phyloP scores from a whole-genome alignment of 306 rosid species.

The Mimosa pudica region DNA sequence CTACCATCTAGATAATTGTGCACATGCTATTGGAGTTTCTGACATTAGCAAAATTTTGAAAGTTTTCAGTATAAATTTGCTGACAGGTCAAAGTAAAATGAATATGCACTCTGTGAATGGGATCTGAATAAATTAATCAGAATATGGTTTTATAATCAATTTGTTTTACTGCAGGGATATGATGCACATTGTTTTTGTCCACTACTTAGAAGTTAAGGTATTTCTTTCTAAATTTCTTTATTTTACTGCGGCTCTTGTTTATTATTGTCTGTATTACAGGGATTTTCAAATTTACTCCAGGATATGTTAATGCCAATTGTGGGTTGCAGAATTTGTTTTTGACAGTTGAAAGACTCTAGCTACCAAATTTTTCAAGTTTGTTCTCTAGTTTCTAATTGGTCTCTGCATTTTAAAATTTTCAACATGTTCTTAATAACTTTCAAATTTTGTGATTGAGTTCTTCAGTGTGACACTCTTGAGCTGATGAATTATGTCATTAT shows the following conservation, averaged over 20 bases:
- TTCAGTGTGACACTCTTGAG: neutral
- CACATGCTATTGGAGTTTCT: slow-evolving; percentile 11
- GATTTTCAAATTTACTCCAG: neutral
- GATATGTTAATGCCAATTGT: neutral
- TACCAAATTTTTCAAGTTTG: neutral
- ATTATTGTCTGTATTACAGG: slow-evolving; percentile 16
- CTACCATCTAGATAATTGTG: neutral
- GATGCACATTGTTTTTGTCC: slow-evolving; percentile 94
- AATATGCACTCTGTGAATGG: neutral
- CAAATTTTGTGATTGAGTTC: slow-evolving; percentile 3
- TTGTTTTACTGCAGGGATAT: slow-evolving; percentile 66
- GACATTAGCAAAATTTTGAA: slow-evolving; percentile 7
- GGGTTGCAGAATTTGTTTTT: neutral
- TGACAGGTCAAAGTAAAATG: neutral
- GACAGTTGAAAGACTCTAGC: neutral
- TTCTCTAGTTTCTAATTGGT: neutral
- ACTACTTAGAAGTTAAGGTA: slow-evolving; percentile 94
- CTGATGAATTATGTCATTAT: slow-evolving; percentile 23
- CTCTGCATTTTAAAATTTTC: neutral
- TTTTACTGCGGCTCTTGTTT: slow-evolving; percentile 16
- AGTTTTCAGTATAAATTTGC: slow-evolving; percentile 30
- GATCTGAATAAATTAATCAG: slow-evolving; percentile 21
- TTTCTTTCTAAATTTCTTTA: slow-evolving; percentile 29
- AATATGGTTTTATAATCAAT: slow-evolving; percentile 28
- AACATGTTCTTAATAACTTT: neutral